Evolutionary conservation across 441 rosid species (phyloP).

Genomic region (Metrosideros polymorpha): DNA sequence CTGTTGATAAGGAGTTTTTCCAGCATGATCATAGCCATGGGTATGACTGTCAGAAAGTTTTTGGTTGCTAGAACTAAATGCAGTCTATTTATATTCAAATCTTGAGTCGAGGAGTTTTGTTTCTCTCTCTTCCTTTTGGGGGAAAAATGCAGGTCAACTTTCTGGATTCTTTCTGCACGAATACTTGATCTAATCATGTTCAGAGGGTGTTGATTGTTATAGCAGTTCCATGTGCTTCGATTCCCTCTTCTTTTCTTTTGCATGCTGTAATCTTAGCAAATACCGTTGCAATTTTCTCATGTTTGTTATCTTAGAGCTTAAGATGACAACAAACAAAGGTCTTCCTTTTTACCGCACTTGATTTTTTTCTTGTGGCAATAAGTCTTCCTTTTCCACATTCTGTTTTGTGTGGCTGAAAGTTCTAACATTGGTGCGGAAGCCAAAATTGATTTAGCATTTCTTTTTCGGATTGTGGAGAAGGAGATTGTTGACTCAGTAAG

Average conservation of each 20-base stretch:
- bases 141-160: not conserved
- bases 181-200: not conserved
- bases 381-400: not conserved
- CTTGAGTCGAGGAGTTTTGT: not conserved
- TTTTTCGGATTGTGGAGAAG: not conserved
- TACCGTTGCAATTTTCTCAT: not conserved
- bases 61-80: not conserved
- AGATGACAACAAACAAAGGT: not conserved
- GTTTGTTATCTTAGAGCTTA: not conserved
- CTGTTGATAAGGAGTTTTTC: not conserved
- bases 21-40: not conserved
- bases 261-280: not conserved
- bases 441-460: not conserved
- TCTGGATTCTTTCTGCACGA: not conserved
- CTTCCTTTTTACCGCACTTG: not conserved
- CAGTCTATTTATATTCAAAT: not conserved
- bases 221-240: not conserved
- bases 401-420: not conserved
- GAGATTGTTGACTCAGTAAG: not conserved
- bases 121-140: not conserved
- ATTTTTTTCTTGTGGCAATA: not conserved
- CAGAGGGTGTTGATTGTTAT: not conserved
- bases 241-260: not conserved
- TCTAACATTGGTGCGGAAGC: not conserved
- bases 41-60: not conserved